phyloP scores from a whole-genome alignment of 1,284 basidiomycete species.

The Anthracocystis setariae region DNA sequence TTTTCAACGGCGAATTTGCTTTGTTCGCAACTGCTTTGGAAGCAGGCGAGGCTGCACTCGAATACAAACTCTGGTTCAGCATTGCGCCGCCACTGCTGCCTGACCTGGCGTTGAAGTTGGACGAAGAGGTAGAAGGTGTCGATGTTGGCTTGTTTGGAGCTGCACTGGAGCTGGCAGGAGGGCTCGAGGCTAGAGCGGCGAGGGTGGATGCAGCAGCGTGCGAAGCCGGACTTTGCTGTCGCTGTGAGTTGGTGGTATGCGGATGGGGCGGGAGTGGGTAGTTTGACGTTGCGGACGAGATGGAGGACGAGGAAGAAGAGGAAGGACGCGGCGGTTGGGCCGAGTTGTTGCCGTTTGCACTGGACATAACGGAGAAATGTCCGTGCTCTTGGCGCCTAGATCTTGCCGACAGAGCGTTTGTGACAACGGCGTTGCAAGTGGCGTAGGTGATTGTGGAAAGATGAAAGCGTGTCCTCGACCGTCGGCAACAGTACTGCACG shows the following conservation, averaged over 20 bases:
- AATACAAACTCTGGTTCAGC: slow-evolving; percentile 44
- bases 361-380: slow-evolving; percentile 12
- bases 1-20: slow-evolving; percentile 31
- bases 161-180: slow-evolving; percentile 17
- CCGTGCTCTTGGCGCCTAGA: too few species aligned
- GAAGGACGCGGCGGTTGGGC: slow-evolving; percentile 13
- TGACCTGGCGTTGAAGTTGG: slow-evolving; percentile 20
- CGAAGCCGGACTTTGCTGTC: slow-evolving; percentile 37
- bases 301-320: slow-evolving; percentile 5
- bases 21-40: slow-evolving; percentile 10
- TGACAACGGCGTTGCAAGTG: too few species aligned
- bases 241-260: slow-evolving; percentile 32
- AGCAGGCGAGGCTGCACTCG: slow-evolving; percentile 20
- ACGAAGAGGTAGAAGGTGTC: slow-evolving; percentile 16
- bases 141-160: slow-evolving; percentile 4
- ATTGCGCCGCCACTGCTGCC: slow-evolving; percentile 8
- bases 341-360: slow-evolving; percentile 33
- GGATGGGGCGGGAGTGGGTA: slow-evolving; percentile 39
- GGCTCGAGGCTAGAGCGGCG: slow-evolving; percentile 36
- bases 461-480: too few species aligned
- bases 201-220: slow-evolving; percentile 46
- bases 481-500: too few species aligned
- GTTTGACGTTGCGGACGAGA: slow-evolving; percentile 1
- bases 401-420: too few species aligned
- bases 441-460: too few species aligned